Percentiles rank a stretch among this genome's conserved stretches.
Evolutionary conservation across 257 asterid genomes (phyloP).

Genomic region (Nicotiana benthamiana): DNA sequence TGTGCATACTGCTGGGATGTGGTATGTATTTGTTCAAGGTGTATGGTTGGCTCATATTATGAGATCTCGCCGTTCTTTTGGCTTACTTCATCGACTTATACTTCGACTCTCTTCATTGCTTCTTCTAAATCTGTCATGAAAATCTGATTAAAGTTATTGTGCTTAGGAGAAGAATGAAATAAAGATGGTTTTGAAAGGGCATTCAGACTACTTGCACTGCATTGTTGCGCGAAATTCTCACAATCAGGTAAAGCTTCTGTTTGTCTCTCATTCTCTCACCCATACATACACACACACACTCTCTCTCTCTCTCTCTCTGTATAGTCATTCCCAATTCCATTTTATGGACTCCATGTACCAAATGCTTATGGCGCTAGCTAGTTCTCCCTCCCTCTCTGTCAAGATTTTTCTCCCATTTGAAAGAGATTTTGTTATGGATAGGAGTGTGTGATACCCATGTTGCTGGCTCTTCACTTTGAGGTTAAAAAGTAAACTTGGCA

Average conservation of each 20-base stretch:
- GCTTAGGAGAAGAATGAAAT: constrained; percentile 62
- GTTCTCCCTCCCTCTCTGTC: background rate
- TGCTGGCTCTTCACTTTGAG: background rate
- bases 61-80: background rate
- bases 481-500: background rate
- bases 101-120: background rate
- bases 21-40: constrained; percentile 50
- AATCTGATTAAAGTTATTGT: background rate
- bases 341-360: background rate
- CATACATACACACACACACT: background rate
- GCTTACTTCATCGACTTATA: background rate
- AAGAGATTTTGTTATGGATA: background rate
- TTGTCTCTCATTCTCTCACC: background rate
- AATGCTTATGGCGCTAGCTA: background rate
- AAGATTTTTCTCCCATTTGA: background rate
- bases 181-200: constrained; percentile 81
- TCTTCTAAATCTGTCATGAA: background rate
- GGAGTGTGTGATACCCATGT: background rate
- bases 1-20: constrained; percentile 86
- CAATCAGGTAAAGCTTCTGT: constrained; percentile 50
- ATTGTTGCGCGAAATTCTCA: constrained; percentile 55
- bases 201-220: constrained; percentile 73
- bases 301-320: no score
- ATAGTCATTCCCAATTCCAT: background rate
- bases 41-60: background rate